Percentiles rank a stretch among this genome's conserved stretches.
Evolutionary conservation across 306 rosid species (phyloP).

Genomic region (Pachyrhizus erosus): DNA sequence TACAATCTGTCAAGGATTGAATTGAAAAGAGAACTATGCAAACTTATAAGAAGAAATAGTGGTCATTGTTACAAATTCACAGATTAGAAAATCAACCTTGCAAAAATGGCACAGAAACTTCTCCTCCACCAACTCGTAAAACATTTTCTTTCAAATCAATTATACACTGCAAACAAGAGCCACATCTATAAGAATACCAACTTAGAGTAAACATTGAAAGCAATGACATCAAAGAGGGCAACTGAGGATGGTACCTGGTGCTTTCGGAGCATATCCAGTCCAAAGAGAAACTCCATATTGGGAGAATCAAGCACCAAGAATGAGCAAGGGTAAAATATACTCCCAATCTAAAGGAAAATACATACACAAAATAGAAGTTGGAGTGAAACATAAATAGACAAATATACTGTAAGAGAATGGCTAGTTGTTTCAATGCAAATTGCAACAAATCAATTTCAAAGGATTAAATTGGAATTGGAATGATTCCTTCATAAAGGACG

Average conservation of each 20-base stretch:
- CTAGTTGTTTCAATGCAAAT: neutral
- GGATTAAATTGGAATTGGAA: slow-evolving; percentile 27
- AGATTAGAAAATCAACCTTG: slow-evolving; percentile 63
- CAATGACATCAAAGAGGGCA: neutral
- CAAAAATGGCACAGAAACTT: slow-evolving; percentile 92
- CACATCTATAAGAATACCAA: slow-evolving; percentile 36
- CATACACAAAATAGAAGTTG: slow-evolving; percentile 19
- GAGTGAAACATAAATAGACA: neutral
- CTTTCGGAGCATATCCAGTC: slow-evolving; percentile 96
- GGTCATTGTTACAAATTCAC: neutral
- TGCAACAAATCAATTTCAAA: slow-evolving; percentile 23
- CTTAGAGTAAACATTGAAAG: slow-evolving; percentile 28
- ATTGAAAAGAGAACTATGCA: slow-evolving; percentile 17
- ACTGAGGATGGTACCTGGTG: slow-evolving; percentile 75
- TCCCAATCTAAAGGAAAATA: slow-evolving; percentile 70
- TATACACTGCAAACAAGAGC: slow-evolving; percentile 47
- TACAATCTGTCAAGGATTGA: slow-evolving; percentile 12
- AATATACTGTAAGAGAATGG: slow-evolving; percentile 4
- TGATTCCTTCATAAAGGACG: neutral
- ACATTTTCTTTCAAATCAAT: slow-evolving; percentile 88
- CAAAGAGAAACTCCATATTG: slow-evolving; percentile 96
- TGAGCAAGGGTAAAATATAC: slow-evolving; percentile 88
- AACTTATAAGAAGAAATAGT: neutral
- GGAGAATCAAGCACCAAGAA: slow-evolving; percentile 87
- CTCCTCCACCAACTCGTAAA: slow-evolving; percentile 96